Evolutionary conservation across 1,139 yeast genomes (phyloP), one percentile per base, ranked within the genome.

Genomic region (Lodderomyces parapsilosis): DNA sequence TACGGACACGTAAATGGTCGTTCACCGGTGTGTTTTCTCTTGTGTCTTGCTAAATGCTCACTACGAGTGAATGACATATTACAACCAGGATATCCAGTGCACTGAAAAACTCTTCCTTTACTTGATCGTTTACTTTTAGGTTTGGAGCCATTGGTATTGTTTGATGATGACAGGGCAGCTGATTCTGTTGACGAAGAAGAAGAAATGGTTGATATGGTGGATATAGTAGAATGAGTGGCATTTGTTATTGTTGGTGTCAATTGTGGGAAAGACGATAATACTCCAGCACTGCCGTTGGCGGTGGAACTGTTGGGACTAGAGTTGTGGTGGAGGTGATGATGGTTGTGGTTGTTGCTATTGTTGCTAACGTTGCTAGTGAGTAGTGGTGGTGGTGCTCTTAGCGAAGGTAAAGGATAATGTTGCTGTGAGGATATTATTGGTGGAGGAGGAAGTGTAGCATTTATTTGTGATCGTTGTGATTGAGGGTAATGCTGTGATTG

Each of bases 11-110:
- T 81, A 61, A 89, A 91, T 1, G 98, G 98, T 44, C 96, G 74
- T 62, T 91, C 98, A 36, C 97, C 98, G 1, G 97, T 90, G 60
- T 90, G 98, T 58, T 90, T 91, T 41, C 97, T 71, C 43, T 89
- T 86, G 66, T 90, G 98, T 48, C 98, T 75, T 2, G 96, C 96
- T 54, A 91, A 73, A 63, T 91, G 97, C 60, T 91, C 97, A 14
- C 89, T 81, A 47, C 96, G 68, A 2, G 95, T 87, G 60, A 90
- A 91, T 10, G 91, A 79, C 96, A 90, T 91, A 45, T 69, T 73
- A 63, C 98, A 90, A 50, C 86, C 91, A 13, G 91, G 90, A 59
- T 79, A 90, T 4, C 96, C 96, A 1, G 86, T 72, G 62, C 97
- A 90, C 60, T 84, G 93, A 63, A 89, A 90, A 18, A 86, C 78